Evolutionary conservation across 495 filamentous ascomycete genomes (phyloP).

Genomic region (Annulohypoxylon moriforme): DNA sequence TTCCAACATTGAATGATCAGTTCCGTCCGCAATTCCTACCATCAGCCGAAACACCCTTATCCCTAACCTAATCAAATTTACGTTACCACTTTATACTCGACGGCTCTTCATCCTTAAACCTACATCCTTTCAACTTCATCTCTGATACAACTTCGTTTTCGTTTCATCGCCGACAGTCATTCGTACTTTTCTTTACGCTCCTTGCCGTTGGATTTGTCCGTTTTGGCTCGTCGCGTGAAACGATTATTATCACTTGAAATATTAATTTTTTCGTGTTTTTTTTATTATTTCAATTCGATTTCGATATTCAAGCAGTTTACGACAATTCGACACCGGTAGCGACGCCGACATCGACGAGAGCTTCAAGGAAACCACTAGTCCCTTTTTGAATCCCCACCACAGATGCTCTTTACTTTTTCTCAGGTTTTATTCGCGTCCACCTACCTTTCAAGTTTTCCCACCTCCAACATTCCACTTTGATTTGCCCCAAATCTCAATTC

Average conservation of each 20-base stretch:
- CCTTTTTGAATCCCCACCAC: neutral
- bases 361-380: neutral
- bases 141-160: slow-evolving; percentile 15
- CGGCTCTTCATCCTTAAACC: neutral
- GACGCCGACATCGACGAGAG: neutral
- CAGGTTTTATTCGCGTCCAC: neutral
- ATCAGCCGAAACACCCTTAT: neutral
- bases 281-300: slow-evolving; percentile 13
- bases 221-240: slow-evolving; percentile 4
- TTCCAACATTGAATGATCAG: neutral
- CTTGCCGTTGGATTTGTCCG: slow-evolving; percentile 14
- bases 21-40: slow-evolving; percentile 1
- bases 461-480: neutral
- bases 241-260: slow-evolving; percentile 9
- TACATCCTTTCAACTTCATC: neutral
- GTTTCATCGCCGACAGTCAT: slow-evolving; percentile 3
- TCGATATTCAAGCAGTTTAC: neutral
- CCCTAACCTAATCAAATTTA: slow-evolving; percentile 23
- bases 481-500: neutral
- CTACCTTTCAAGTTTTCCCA: neutral
- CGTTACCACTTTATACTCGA: neutral
- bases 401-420: neutral
- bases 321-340: neutral
- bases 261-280: slow-evolving; percentile 6
- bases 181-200: slow-evolving; percentile 20